A percentile compares a stretch with the other conserved stretches of the same genome.
These are phyloP conservation scores for Coniochaeta prunicola DNA, from an alignment of 2,329 filamentous ascomycete genomes.

Conservation along the genomic window DNA sequence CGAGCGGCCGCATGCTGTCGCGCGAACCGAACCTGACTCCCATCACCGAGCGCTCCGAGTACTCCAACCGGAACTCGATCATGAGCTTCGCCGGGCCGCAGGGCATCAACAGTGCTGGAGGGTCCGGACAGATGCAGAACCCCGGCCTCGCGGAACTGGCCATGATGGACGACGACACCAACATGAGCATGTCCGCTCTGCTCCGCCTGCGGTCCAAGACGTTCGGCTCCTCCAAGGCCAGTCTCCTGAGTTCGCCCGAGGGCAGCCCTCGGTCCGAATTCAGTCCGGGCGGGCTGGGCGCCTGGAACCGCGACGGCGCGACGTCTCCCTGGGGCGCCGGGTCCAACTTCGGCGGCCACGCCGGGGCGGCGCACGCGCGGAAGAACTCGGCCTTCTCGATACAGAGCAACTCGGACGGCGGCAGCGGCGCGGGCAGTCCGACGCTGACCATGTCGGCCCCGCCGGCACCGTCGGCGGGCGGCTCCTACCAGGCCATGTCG, in stretches of 20 bases:
- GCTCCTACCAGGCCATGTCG: not conserved
- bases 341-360: constrained; percentile 13
- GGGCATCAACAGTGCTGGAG: constrained; percentile 31
- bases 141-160: constrained; percentile 74
- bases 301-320: constrained; percentile 30
- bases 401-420: constrained; percentile 38
- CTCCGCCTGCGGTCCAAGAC: constrained; percentile 66
- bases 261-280: constrained; percentile 42
- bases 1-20: constrained; percentile 66
- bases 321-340: constrained; percentile 33
- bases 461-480: constrained; percentile 7
- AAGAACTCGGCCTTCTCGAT: constrained; percentile 43
- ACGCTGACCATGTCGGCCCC: constrained; percentile 36
- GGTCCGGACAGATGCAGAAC: constrained; percentile 47
- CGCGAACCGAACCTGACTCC: constrained; percentile 90
- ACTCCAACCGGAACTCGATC: constrained; percentile 88
- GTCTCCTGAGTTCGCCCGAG: constrained; percentile 54
- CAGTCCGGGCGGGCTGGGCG: constrained; percentile 14
- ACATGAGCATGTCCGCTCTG: constrained; percentile 67
- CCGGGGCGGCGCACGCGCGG: constrained; percentile 26
- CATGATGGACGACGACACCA: constrained; percentile 52
- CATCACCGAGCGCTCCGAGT: constrained; percentile 93
- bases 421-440: constrained; percentile 40
- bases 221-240: constrained; percentile 76
- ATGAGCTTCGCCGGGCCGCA: constrained; percentile 55